A percentile compares a stretch with the other conserved stretches of the same genome.
Conservation (phyloP, 1,139 yeast genomes). For the Saccharomyces uvarum region DNA sequence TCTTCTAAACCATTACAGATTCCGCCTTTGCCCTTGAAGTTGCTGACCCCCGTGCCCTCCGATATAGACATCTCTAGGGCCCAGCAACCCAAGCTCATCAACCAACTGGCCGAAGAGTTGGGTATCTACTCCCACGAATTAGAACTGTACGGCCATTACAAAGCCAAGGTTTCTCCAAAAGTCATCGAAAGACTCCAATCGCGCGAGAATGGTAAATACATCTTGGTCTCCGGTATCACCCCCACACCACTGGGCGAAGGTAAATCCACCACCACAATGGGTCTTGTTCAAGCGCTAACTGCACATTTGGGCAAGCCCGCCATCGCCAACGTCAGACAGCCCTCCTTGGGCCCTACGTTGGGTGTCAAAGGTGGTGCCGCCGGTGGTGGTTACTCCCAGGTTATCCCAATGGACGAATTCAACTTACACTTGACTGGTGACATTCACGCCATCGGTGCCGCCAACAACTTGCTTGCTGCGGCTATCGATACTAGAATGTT, state of each 20-base stretch:
- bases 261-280: slow-evolving; percentile 93
- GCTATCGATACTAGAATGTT: slow-evolving; percentile 97
- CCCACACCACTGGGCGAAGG: slow-evolving; percentile 99
- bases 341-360: slow-evolving; percentile 98
- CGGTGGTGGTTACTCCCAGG: slow-evolving; percentile 98
- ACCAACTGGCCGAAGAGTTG: slow-evolving; percentile 73
- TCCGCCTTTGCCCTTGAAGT: slow-evolving; percentile 53
- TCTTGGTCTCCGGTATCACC: slow-evolving; percentile 93
- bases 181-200: slow-evolving; percentile 63
- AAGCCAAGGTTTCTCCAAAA: slow-evolving; percentile 80
- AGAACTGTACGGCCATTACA: slow-evolving; percentile 81
- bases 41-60: slow-evolving; percentile 79
- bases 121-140: slow-evolving; percentile 77
- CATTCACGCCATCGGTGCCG: slow-evolving; percentile 94
- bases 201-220: slow-evolving; percentile 77
- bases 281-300: slow-evolving; percentile 91
- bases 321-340: slow-evolving; percentile 95
- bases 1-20: slow-evolving; percentile 28
- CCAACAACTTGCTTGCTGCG: slow-evolving; percentile 91
- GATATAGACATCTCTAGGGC: slow-evolving; percentile 89
- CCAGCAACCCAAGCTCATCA: slow-evolving; percentile 79
- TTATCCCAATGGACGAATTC: slow-evolving; percentile 98
- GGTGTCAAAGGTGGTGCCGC: slow-evolving; percentile 99
- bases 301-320: slow-evolving; percentile 83
- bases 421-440: slow-evolving; percentile 98